These are phyloP conservation scores for Ilyonectria destructans DNA, from an alignment of 2,329 filamentous ascomycete species.

Conservation along the genomic window DNA sequence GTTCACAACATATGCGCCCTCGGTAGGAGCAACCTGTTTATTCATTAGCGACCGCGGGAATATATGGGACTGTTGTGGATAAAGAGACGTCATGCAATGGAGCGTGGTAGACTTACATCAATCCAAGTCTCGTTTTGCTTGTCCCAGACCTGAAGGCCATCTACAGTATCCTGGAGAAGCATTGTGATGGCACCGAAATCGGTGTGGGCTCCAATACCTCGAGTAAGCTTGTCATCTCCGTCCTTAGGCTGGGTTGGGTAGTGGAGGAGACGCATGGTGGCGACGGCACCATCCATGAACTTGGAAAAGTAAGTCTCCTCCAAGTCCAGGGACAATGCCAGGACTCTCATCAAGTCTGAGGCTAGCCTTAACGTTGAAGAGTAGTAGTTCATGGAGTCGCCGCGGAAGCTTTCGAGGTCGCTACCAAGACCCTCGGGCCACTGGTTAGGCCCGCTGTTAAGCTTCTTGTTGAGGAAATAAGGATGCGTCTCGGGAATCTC, in stretches of 20 bases:
- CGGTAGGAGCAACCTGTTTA: conserved; percentile 57
- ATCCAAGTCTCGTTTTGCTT: conserved; percentile 61
- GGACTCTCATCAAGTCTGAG: conserved; percentile 58
- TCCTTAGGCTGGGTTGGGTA: conserved; percentile 62
- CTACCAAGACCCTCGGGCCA: conserved; percentile 59
- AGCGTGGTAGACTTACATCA: conserved; percentile 45
- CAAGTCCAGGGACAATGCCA: conserved; percentile 61
- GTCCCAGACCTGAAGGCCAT: conserved; percentile 69
- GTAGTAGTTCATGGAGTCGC: conserved; percentile 60
- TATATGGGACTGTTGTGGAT: background rate
- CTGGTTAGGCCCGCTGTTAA: conserved; percentile 60
- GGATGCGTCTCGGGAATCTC: conserved; percentile 61
- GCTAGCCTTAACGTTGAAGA: conserved; percentile 58
- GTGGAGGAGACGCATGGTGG: conserved; percentile 64
- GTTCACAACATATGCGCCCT: conserved; percentile 67
- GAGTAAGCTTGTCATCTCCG: conserved; percentile 51
- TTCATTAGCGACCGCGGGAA: conserved; percentile 12
- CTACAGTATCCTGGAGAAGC: conserved; percentile 66
- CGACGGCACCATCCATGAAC: conserved; percentile 62
- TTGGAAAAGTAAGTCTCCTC: conserved; percentile 60
- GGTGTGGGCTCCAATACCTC: conserved; percentile 66
- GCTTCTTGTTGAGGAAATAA: conserved; percentile 58
- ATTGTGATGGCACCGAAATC: conserved; percentile 73
- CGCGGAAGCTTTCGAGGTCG: conserved; percentile 53
- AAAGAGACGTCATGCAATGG: background rate